Base-by-base conservation (phyloP, 305 asterid genomes). In the Fraxinus angustifolia region DNA sequence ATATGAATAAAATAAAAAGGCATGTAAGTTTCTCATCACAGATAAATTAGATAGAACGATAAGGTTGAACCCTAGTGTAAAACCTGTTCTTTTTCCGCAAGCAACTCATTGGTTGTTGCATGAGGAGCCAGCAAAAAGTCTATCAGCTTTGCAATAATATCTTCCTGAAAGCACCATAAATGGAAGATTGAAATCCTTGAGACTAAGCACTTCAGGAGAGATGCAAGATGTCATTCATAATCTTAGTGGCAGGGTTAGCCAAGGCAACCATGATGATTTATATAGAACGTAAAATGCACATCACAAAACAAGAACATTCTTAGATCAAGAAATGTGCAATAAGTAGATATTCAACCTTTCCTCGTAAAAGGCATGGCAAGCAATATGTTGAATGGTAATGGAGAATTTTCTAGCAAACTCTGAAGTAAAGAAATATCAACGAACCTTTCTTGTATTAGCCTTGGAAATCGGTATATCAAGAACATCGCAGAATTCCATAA, bases 81-180 rank as follows among this genome's bases (percentile, higher is more conserved):
- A 50, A 96, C 99, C 98, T 90, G 96, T 53, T 94, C 98, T 79
- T 88, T 92, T 36, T 93, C 98, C 42, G 96, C 88, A 78, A 94
- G 97, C 76, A 91, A 84, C 38, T 90, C 96, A 36, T 92, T 77
- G 77, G 96, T 89, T 8, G 92, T 90, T 60, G 96, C 97, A 83
- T 91, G 93, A 84, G 99, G 99, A 78, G 92, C 95, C 87, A 89
- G 87, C 92, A 94, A 83, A 86, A 96, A 96, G 6, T 94, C 98
- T n/a, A 92, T 76, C 91, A 96, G 80, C 92, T 90, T 94, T 31
- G 84, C 79, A 78, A 94, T 84, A 31, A 96, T 86, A 88, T 94
- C 99, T 85, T 96, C 99, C 99, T 96, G 93, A 80, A 74, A 79
- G 76, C 65, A 81, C 26, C 78, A 74, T 1, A 84, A 72, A 72